A percentile compares a stretch with the other conserved stretches of the same genome.
Conservation (phyloP, 1,284 basidiomycete genomes). For the Puccinia novopanici region DNA sequence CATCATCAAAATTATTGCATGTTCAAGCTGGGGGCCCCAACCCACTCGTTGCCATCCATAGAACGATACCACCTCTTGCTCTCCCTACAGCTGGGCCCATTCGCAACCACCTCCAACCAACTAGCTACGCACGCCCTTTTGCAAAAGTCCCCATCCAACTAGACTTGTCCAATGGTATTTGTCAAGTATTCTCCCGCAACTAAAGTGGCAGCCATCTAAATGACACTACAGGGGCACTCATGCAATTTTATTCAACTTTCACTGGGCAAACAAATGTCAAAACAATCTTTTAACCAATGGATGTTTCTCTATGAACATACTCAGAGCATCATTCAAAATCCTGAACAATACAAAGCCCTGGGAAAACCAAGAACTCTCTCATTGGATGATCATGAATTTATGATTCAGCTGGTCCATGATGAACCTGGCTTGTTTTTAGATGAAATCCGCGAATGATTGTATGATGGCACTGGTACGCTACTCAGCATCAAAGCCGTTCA, state of each 20-base stretch:
- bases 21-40: no score
- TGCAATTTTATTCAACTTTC: not conserved
- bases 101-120: no score
- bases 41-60: no score
- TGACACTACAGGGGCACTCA: not conserved
- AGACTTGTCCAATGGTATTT: not conserved
- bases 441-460: not conserved
- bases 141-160: no score
- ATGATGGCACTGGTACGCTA: not conserved
- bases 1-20: no score
- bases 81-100: no score
- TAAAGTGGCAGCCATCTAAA: not conserved
- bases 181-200: not conserved
- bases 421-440: not conserved
- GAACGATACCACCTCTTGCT: no score
- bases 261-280: not conserved
- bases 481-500: not conserved
- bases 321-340: not conserved
- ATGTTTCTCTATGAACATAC: not conserved
- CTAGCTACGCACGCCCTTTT: no score
- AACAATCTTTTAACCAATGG: not conserved
- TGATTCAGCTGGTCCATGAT: not conserved
- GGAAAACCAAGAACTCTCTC: not conserved
- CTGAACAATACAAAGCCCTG: not conserved
- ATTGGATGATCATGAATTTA: not conserved